A percentile compares a stretch with the other conserved stretches of the same genome.
These are phyloP conservation scores for Tricholoma furcatifolium DNA, from an alignment of 768 basidiomycete species.

Conservation along the genomic window DNA sequence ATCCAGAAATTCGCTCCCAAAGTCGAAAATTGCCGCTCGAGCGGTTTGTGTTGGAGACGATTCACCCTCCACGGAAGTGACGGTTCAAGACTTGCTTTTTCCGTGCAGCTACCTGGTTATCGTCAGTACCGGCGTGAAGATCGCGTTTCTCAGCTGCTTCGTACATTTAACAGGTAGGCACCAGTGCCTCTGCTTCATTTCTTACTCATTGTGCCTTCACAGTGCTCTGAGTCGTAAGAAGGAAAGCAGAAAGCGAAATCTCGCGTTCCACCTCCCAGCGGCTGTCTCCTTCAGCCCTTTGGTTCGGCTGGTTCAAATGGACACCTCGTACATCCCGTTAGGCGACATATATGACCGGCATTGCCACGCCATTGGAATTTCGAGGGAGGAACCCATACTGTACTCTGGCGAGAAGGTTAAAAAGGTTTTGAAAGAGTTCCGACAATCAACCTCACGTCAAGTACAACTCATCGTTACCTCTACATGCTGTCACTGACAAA, in stretches of 20 bases:
- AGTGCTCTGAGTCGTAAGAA: conserved; percentile 87
- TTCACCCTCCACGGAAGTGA: conserved; percentile 91
- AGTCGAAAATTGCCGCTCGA: conserved; percentile 86
- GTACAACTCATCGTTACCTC: conserved; percentile 23
- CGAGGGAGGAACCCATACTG: conserved; percentile 86
- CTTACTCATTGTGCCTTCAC: conserved; percentile 3
- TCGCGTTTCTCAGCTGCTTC: conserved; percentile 84
- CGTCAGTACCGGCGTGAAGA: conserved; percentile 91
- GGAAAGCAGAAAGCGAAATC: conserved; percentile 88
- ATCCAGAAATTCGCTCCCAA: conserved; percentile 90
- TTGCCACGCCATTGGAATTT: conserved; percentile 71
- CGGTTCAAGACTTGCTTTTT: conserved; percentile 85
- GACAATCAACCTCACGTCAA: conserved; percentile 44
- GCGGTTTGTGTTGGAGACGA: conserved; percentile 85
- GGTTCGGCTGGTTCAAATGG: conserved; percentile 86
- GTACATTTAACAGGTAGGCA: conserved; percentile 88
- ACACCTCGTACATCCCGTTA: conserved; percentile 86
- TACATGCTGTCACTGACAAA: not conserved
- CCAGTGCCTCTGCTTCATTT: not conserved
- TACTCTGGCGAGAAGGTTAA: conserved; percentile 84
- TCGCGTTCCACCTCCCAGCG: conserved; percentile 88
- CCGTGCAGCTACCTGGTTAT: conserved; percentile 84
- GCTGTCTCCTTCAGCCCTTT: conserved; percentile 81
- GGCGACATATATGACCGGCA: conserved; percentile 94
- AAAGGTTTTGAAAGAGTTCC: conserved; percentile 61